Percentiles rank a stretch among this genome's conserved stretches.
Evolutionary conservation across 257 asterid species (phyloP).

Genomic region (Jaltomata sinuosa): DNA sequence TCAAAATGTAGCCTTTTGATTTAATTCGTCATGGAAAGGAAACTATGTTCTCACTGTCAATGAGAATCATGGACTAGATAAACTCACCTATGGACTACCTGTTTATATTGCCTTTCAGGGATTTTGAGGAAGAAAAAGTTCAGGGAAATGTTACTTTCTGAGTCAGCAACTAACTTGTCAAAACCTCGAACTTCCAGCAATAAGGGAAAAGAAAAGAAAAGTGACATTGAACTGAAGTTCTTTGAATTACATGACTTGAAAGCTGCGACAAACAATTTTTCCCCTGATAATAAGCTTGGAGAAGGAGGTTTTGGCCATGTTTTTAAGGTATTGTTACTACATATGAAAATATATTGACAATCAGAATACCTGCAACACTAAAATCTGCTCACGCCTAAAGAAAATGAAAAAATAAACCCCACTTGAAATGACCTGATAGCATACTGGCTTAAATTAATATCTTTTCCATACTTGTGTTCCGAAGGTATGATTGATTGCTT

Average conservation of each 20-base stretch:
- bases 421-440: no score
- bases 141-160: background rate
- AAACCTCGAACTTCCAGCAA: background rate
- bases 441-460: no score
- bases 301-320: constrained; percentile 35
- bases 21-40: no score
- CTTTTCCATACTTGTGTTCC: no score
- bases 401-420: no score
- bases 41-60: no score
- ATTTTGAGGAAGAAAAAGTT: background rate
- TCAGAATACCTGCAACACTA: background rate
- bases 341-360: background rate
- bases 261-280: constrained; percentile 13
- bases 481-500: background rate
- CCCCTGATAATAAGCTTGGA: constrained; percentile 16
- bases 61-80: background rate
- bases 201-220: background rate
- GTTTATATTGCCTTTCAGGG: background rate
- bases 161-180: background rate
- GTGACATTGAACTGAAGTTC: background rate
- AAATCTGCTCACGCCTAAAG: no score
- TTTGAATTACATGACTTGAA: background rate
- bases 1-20: no score
- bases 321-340: constrained; percentile 15
- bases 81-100: background rate